Evolutionary conservation across 352 stramenopile species (phyloP).

Genomic region (Phytophthora pinifolia): DNA sequence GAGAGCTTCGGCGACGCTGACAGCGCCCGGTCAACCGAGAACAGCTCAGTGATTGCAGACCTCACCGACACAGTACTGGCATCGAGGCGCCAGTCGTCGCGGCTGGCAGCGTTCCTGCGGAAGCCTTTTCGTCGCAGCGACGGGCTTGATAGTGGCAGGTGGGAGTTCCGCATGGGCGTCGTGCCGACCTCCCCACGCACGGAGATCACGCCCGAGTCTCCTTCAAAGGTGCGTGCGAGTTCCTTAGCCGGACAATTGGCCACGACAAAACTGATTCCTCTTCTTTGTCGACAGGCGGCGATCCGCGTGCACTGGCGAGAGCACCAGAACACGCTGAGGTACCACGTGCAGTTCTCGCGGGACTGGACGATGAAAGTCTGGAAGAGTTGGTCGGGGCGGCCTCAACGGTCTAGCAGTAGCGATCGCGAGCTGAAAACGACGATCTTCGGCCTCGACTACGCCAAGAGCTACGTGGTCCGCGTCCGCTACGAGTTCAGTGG

Average conservation of each 20-base stretch:
- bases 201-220: conserved; percentile 53
- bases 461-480: conserved; percentile 75
- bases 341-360: conserved; percentile 70
- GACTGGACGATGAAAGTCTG: conserved; percentile 80
- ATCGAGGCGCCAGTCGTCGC: conserved; percentile 51
- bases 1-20: conserved; percentile 80
- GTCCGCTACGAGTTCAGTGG: conserved; percentile 66
- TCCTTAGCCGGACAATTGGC: not conserved
- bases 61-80: conserved; percentile 51
- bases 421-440: conserved; percentile 61
- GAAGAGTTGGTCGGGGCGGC: conserved; percentile 69
- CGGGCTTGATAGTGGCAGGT: conserved; percentile 43
- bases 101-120: conserved; percentile 60
- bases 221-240: conserved; percentile 47
- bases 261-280: not conserved
- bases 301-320: conserved; percentile 60
- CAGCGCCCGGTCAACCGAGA: conserved; percentile 68
- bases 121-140: conserved; percentile 71
- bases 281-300: conserved; percentile 43
- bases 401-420: conserved; percentile 43
- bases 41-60: conserved; percentile 70
- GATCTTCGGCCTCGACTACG: conserved; percentile 69
- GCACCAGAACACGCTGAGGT: conserved; percentile 52
- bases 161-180: conserved; percentile 45
- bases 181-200: conserved; percentile 46